Percentiles rank a stretch among this genome's conserved stretches.
phyloP scores from a whole-genome alignment of 2,329 filamentous ascomycete species.

The Venturia asperata region DNA sequence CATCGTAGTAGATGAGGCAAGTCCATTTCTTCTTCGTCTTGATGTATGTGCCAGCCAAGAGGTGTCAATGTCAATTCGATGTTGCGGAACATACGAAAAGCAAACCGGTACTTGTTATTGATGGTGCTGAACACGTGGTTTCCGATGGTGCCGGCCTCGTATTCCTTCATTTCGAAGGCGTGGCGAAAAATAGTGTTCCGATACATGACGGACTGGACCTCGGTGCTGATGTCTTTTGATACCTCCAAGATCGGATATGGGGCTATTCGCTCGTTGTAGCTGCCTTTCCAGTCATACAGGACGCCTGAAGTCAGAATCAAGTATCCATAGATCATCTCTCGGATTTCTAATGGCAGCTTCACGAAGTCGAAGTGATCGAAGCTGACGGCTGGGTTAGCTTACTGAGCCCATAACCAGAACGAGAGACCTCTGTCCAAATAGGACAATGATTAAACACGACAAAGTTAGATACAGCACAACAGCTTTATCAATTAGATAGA shows the following conservation, averaged over 20 bases:
- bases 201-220: neutral
- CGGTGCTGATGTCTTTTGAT: neutral
- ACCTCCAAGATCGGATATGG: neutral
- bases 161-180: neutral
- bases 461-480: no score
- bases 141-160: neutral
- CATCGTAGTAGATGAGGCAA: neutral
- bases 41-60: neutral
- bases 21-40: neutral
- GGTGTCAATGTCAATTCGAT: neutral
- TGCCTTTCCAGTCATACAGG: neutral
- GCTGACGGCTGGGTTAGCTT: neutral
- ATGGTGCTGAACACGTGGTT: no score
- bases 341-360: neutral
- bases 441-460: no score
- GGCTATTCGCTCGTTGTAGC: neutral
- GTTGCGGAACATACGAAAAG: neutral
- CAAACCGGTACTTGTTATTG: neutral
- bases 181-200: neutral
- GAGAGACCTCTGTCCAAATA: neutral
- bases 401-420: neutral
- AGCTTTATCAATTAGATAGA: no score
- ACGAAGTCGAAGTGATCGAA: slow-evolving; percentile 13
- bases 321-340: slow-evolving; percentile 7
- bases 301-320: neutral